These are phyloP conservation scores for Allium sativum DNA, from an alignment of 106 monocot genomes.

Conservation along the genomic window DNA sequence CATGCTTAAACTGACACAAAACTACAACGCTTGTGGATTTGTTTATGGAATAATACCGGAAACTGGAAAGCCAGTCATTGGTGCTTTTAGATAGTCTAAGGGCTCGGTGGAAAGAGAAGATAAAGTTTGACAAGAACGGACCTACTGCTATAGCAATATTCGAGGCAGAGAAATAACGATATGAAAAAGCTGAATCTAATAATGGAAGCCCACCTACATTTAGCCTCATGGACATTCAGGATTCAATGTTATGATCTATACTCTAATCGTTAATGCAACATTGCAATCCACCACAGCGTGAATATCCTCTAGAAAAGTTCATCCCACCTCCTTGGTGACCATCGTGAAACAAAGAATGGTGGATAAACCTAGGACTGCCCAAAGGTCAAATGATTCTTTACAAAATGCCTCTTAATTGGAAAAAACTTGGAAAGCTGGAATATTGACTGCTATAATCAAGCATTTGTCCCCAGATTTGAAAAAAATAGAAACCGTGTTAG, in stretches of 20 bases:
- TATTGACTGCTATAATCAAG: slow-evolving; percentile 86
- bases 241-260: slow-evolving; percentile 86
- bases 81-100: slow-evolving; percentile 89
- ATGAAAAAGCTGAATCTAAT: slow-evolving; percentile 13
- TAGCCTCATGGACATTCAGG: slow-evolving; percentile 80
- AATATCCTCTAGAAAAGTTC: slow-evolving; percentile 80
- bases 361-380: slow-evolving; percentile 57
- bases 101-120: slow-evolving; percentile 99
- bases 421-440: slow-evolving; percentile 93
- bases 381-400: slow-evolving; percentile 43
- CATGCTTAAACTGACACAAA: slow-evolving; percentile 96
- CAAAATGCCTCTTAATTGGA: slow-evolving; percentile 92
- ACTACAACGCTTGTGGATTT: slow-evolving; percentile 90
- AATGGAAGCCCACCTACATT: slow-evolving; percentile 33
- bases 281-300: slow-evolving; percentile 82
- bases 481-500: slow-evolving; percentile 69
- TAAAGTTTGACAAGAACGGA: slow-evolving; percentile 93
- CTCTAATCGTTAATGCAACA: slow-evolving; percentile 95
- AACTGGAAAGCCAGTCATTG: slow-evolving; percentile 91
- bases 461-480: slow-evolving; percentile 89
- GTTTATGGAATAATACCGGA: slow-evolving; percentile 97
- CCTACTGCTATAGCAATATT: slow-evolving; percentile 73
- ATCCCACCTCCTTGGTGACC: slow-evolving; percentile 96
- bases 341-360: slow-evolving; percentile 84
- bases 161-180: slow-evolving; percentile 51